Evolutionary conservation across 768 basidiomycete species (phyloP), one percentile per base, ranked within the genome.

Genomic region (Coprinopsis cinerea): DNA sequence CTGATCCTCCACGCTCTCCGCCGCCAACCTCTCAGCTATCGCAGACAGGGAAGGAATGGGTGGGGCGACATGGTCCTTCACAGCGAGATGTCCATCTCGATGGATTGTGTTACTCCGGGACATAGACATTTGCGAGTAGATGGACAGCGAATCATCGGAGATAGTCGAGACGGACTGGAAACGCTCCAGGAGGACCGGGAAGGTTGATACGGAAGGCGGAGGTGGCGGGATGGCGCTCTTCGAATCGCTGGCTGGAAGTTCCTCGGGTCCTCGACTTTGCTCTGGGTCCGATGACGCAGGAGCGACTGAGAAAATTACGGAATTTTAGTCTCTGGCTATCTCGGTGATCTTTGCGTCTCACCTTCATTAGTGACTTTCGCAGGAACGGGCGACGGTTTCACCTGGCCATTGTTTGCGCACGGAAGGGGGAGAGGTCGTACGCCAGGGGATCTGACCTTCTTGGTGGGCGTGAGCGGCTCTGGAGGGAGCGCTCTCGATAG

Each of bases 91-190:
- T 10, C 22, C 5, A 34, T 9, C 30, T n/a, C 30, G 9, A 34
- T n/a, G 9, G 24, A 10, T 23, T 9, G 6, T 26, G 41, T 10
- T 10, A 25, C 9, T 9, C 22, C 41, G 6, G 4, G 28, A 18
- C 44, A 45, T 45, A 4, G 44, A 45, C 27, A 45, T 27, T 18
- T 45, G 44, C 9, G 44, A 45, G 18, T 45, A 45, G 4, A 45
- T 4, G 9, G 41, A 43, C 18, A 20, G 9, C 13, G 37, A 9
- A 20, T 32, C 28, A 11, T 43, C 41, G 9, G 41, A 43, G 41
- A 32, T 32, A 27, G 9, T 28, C 15, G 44, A 27, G 26, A 27
- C 5, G 5, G 44, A 45, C 44, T 45, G 13, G 25, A 32, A 28
- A 14, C 44, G 44, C 32, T 45, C 25, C 9, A 45, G 20, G 4